Conservation (phyloP, 495 filamentous ascomycete species). For the Neohortaea acidophila region DNA sequence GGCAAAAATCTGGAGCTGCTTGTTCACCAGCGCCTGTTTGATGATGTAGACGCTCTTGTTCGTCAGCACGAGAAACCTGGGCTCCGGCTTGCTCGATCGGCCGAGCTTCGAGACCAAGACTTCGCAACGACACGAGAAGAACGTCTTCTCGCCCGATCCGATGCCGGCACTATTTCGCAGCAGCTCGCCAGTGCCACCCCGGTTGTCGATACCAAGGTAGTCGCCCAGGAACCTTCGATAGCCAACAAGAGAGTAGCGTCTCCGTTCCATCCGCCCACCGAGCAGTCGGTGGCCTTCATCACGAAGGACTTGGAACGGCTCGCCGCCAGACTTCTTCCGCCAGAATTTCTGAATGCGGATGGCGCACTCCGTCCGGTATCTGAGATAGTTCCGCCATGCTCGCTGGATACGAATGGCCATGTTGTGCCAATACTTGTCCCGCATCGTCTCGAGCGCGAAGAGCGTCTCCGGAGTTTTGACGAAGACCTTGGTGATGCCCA, state of each 20-base stretch:
- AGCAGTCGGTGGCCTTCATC: conserved; percentile 83
- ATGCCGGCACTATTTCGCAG: conserved; percentile 58
- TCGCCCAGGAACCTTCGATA: conserved; percentile 88
- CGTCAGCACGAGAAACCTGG: conserved; percentile 74
- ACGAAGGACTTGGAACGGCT: conserved; percentile 71
- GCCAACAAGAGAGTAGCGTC: conserved; percentile 78
- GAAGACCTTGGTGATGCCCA: conserved; percentile 94
- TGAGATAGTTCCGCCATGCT: conserved; percentile 89
- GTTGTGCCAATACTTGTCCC: conserved; percentile 96
- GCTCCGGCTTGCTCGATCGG: conserved; percentile 80
- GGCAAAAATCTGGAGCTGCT: conserved; percentile 60
- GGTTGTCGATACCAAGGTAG: conserved; percentile 76
- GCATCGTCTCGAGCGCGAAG: conserved; percentile 94
- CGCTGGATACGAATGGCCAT: conserved; percentile 97
- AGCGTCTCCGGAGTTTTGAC: conserved; percentile 97
- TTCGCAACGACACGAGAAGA: conserved; percentile 87
- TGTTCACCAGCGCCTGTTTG: conserved; percentile 66
- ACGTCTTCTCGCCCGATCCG: conserved; percentile 47
- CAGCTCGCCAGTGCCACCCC: conserved; percentile 64
- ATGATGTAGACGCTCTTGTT: conserved; percentile 75
- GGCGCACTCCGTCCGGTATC: conserved; percentile 82
- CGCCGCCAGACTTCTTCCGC: conserved; percentile 75
- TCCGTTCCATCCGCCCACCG: conserved; percentile 71
- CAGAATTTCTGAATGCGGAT: conserved; percentile 90
- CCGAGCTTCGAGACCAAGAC: conserved; percentile 85